Conservation (phyloP, 2,329 filamentous ascomycete species). For the Aschersonia sp. region DNA sequence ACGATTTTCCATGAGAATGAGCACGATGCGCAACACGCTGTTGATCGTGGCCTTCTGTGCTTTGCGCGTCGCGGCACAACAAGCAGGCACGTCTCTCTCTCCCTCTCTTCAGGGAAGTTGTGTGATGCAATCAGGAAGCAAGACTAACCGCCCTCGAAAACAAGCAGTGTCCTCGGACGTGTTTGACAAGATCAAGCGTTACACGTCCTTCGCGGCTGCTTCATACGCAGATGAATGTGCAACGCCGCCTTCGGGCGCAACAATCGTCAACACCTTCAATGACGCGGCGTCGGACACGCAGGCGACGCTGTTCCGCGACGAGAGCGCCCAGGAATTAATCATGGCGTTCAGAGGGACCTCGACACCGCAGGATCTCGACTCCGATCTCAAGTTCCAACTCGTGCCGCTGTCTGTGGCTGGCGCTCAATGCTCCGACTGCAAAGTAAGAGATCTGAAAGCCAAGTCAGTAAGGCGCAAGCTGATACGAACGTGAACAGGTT, state of each 20-base stretch:
- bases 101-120: neutral
- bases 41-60: neutral
- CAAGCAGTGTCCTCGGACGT: neutral
- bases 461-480: too few species aligned
- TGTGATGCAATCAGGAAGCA: too few species aligned
- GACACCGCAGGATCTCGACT: neutral
- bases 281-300: neutral
- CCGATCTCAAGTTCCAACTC: neutral
- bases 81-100: neutral
- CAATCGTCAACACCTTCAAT: constrained; percentile 1
- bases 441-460: neutral
- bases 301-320: constrained; percentile 2
- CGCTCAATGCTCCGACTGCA: constrained; percentile 1
- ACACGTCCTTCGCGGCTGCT: constrained; percentile 1
- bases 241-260: neutral
- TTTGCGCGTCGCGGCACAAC: neutral
- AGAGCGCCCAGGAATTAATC: neutral
- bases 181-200: constrained; percentile 1
- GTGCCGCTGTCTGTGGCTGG: constrained; percentile 1
- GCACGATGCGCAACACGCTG: neutral
- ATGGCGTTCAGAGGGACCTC: constrained; percentile 3
- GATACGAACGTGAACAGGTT: neutral
- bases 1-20: neutral
- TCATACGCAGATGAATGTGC: neutral
- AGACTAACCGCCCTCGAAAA: neutral